Percentiles rank a stretch among this genome's conserved stretches.
These are phyloP conservation scores for Cercospora canescens DNA, from an alignment of 2,329 filamentous ascomycete genomes.

Conservation along the genomic window DNA sequence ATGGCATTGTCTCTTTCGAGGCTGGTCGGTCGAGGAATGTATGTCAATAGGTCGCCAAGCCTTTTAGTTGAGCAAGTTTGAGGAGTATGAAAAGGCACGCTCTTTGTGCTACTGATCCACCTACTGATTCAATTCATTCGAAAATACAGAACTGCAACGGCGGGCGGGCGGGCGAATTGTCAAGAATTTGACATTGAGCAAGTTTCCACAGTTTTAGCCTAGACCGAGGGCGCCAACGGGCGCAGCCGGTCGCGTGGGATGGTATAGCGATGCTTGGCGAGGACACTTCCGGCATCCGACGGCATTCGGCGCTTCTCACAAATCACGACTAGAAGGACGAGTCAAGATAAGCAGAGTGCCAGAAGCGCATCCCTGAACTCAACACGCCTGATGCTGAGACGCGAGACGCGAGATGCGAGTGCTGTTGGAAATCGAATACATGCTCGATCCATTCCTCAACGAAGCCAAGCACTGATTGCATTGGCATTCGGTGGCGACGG, in stretches of 20 bases:
- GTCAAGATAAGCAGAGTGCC: background rate
- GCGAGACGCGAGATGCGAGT: background rate
- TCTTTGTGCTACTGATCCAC: background rate
- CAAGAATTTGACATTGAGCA: conserved; percentile 1
- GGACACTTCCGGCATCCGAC: background rate
- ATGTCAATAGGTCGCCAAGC: background rate
- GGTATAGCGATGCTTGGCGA: background rate
- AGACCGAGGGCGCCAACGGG: background rate
- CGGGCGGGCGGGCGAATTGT: background rate
- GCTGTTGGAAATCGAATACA: background rate
- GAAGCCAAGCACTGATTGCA: background rate
- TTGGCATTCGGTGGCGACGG: background rate
- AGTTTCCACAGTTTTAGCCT: conserved; percentile 1
- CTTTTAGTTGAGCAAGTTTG: conserved; percentile 14
- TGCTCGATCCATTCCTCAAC: background rate
- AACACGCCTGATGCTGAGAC: background rate
- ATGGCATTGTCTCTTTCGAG: background rate
- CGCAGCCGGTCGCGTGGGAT: background rate
- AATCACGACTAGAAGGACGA: background rate
- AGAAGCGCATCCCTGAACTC: background rate
- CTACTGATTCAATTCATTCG: background rate
- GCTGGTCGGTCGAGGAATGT: background rate
- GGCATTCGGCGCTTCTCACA: background rate
- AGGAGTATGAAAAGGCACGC: background rate
- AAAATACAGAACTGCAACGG: background rate